Evolutionary conservation across 83 land plant species (phyloP).

Genomic region (Picea abies): DNA sequence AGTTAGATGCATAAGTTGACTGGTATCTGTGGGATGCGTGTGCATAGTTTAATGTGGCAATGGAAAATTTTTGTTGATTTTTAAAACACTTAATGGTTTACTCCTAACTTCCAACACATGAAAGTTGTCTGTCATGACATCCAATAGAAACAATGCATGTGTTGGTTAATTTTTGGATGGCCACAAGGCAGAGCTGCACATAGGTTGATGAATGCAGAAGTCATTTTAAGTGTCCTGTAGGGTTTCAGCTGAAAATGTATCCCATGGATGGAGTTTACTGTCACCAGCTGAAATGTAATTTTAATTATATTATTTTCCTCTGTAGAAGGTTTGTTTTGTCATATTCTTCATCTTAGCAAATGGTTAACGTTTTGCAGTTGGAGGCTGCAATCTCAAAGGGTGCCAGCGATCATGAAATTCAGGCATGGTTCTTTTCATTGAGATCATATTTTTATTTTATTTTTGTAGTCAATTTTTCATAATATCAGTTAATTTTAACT

Average conservation of each 20-base stretch:
- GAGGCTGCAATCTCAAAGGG: slow-evolving; percentile 45
- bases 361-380: slow-evolving; percentile 38
- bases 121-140: too few relatives aligned
- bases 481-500: neutral
- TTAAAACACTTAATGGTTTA: too few relatives aligned
- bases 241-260: neutral
- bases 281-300: neutral
- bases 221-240: too few relatives aligned
- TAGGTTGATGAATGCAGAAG: too few relatives aligned
- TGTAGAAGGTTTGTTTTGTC: neutral
- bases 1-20: too few relatives aligned
- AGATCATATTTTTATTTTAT: neutral
- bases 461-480: neutral
- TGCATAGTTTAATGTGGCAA: too few relatives aligned
- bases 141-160: too few relatives aligned
- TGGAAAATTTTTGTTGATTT: too few relatives aligned
- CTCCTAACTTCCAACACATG: too few relatives aligned
- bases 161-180: too few relatives aligned
- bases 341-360: neutral
- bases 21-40: too few relatives aligned
- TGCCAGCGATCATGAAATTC: slow-evolving; percentile 55
- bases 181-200: too few relatives aligned
- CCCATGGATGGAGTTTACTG: neutral
- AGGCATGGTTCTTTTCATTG: slow-evolving; percentile 32
- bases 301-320: neutral